phyloP scores from a whole-genome alignment of 1,284 basidiomycete species.

The Hemileia vastatrix region DNA sequence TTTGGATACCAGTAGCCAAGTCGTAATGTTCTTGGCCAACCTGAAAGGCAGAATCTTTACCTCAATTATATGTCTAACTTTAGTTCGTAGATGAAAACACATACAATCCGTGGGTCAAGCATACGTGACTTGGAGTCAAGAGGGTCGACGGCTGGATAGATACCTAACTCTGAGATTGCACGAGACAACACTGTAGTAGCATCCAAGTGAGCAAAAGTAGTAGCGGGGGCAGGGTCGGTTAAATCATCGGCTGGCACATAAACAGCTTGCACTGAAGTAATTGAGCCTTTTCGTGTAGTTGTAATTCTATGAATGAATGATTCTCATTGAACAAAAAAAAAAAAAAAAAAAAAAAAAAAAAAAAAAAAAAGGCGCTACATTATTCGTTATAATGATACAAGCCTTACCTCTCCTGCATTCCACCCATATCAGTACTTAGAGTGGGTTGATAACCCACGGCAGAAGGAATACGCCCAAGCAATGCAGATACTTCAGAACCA shows the following conservation, averaged over 20 bases:
- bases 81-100: too few species aligned
- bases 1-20: constrained; percentile 88
- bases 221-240: constrained; percentile 98
- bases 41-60: too few species aligned
- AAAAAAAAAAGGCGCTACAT: too few species aligned
- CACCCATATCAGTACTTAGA: constrained; percentile 98
- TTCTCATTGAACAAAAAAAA: not conserved
- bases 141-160: constrained; percentile 98
- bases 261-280: constrained; percentile 98
- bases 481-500: constrained; percentile 98
- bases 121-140: constrained; percentile 99
- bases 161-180: constrained; percentile 98
- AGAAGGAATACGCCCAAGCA: constrained; percentile 99
- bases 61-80: too few species aligned
- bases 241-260: constrained; percentile 99
- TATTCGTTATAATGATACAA: too few species aligned
- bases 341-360: too few species aligned
- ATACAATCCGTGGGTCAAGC: constrained; percentile 90
- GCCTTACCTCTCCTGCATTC: constrained; percentile 62
- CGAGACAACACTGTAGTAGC: constrained; percentile 97
- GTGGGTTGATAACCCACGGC: constrained; percentile 99
- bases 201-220: constrained; percentile 99
- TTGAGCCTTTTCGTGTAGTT: constrained; percentile 99
- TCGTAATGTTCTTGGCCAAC: constrained; percentile 83
- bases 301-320: constrained; percentile 65